Conservation (phyloP, 2,329 filamentous ascomycete genomes). For the Aureobasidium sp. region DNA sequence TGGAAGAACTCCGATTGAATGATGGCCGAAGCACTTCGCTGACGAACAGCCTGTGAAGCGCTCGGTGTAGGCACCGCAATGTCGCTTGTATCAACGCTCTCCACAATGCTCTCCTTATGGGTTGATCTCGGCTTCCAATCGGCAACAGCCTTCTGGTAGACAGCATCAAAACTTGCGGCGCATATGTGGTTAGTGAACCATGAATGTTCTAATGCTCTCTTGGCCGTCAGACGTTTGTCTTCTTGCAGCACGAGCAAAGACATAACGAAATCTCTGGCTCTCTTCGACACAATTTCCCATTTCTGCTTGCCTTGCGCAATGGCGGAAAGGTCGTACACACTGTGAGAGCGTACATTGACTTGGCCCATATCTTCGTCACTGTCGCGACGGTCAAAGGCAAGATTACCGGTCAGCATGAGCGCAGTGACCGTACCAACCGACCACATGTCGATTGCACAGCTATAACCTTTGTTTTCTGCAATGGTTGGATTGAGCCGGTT, state of each 20-base stretch:
- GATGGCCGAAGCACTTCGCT: background rate
- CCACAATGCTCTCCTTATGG: background rate
- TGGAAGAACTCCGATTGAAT: background rate
- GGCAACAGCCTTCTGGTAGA: constrained; percentile 44
- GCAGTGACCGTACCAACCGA: constrained; percentile 51
- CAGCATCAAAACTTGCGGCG: constrained; percentile 39
- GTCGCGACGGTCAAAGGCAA: constrained; percentile 33
- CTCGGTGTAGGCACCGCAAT: background rate
- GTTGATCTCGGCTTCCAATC: constrained; percentile 43
- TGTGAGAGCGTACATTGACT: constrained; percentile 30
- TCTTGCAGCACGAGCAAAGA: constrained; percentile 47
- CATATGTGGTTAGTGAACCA: constrained; percentile 52
- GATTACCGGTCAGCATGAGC: constrained; percentile 47
- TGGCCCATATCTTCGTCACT: constrained; percentile 22
- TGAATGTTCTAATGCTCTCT: constrained; percentile 46
- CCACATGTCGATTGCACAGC: constrained; percentile 55
- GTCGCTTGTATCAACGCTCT: constrained; percentile 9
- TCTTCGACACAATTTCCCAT: constrained; percentile 35
- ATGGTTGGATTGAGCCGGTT: constrained; percentile 27
- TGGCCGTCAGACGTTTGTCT: constrained; percentile 43
- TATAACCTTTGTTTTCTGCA: constrained; percentile 41
- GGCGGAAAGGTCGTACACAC: constrained; percentile 36
- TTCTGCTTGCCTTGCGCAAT: constrained; percentile 36
- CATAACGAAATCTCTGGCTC: constrained; percentile 44
- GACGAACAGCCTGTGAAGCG: background rate